Evolutionary conservation across 148 eudicot genomes (phyloP).

Genomic region (Simmondsia chinensis): DNA sequence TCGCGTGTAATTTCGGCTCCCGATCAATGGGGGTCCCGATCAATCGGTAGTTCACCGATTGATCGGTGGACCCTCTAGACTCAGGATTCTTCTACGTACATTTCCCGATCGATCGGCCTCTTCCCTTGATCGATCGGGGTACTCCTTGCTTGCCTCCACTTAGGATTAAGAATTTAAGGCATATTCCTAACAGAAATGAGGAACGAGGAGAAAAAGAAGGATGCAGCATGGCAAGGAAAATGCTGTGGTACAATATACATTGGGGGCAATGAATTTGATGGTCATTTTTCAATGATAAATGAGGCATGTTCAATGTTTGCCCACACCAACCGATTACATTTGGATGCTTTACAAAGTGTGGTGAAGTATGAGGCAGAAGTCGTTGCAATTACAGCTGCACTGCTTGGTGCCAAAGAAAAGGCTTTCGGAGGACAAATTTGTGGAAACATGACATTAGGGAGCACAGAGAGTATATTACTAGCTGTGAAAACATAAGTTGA

Average conservation of each 20-base stretch:
- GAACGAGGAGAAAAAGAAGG: constrained; percentile 71
- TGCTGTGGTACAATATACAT: constrained; percentile 98
- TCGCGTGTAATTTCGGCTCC: too few relatives aligned
- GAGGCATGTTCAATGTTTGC: constrained; percentile 99
- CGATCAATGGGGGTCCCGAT: too few relatives aligned
- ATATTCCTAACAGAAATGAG: too few relatives aligned
- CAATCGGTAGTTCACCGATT: too few relatives aligned
- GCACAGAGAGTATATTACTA: constrained; percentile 91
- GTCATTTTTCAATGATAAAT: constrained; percentile 86
- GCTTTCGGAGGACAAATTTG: constrained; percentile 85
- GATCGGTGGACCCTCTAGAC: too few relatives aligned
- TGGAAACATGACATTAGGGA: constrained; percentile 99
- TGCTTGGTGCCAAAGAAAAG: constrained; percentile 78
- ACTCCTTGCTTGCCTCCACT: too few relatives aligned
- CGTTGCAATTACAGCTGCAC: constrained; percentile 90
- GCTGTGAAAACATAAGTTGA: constrained; percentile 93
- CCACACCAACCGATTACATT: constrained; percentile 94
- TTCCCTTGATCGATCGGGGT: too few relatives aligned
- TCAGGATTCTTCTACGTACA: too few relatives aligned
- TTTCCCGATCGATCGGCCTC: too few relatives aligned
- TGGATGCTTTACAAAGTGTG: constrained; percentile 87
- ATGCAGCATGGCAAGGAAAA: constrained; percentile 90
- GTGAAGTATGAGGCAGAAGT: constrained; percentile 87
- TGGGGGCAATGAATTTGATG: constrained; percentile 79
- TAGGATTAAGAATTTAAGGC: too few relatives aligned